Conservation (phyloP, 768 basidiomycete species). For the Naganishia kalamii region DNA sequence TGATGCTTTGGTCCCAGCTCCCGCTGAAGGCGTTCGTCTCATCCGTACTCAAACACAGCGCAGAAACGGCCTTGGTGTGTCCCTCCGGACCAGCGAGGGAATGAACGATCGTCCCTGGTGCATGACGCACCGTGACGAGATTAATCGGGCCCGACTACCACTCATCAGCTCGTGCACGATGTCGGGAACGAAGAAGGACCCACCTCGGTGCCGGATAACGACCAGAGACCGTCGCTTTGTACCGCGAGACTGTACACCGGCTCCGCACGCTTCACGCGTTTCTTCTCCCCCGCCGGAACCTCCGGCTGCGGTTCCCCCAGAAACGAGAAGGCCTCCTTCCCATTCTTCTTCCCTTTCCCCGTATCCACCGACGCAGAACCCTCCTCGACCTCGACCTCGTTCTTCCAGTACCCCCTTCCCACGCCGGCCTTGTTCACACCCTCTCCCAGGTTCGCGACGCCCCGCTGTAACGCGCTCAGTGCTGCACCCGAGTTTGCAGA, state of each 20-base stretch:
- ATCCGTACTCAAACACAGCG: conserved; percentile 69
- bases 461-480: conserved; percentile 78
- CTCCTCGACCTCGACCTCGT: conserved; percentile 47
- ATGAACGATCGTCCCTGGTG: conserved; percentile 72
- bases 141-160: conserved; percentile 79
- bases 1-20: conserved; percentile 86
- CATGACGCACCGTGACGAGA: conserved; percentile 85
- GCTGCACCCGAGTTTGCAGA: conserved; percentile 81
- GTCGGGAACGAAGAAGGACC: conserved; percentile 29
- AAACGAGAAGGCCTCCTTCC: conserved; percentile 48
- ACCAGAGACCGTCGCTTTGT: conserved; percentile 90
- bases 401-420: conserved; percentile 86
- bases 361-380: background rate
- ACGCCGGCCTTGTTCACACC: conserved; percentile 85
- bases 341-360: conserved; percentile 7
- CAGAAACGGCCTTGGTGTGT: conserved; percentile 68
- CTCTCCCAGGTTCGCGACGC: conserved; percentile 84
- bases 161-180: background rate
- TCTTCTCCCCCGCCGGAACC: background rate
- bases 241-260: conserved; percentile 86
- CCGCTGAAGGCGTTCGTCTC: conserved; percentile 84
- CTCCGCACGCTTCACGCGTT: conserved; percentile 29
- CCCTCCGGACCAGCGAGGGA: conserved; percentile 54
- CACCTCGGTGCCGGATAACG: conserved; percentile 79
- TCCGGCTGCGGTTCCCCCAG: background rate